Base-by-base conservation (phyloP, 768 basidiomycete genomes). In the Lyophyllum semitale region DNA sequence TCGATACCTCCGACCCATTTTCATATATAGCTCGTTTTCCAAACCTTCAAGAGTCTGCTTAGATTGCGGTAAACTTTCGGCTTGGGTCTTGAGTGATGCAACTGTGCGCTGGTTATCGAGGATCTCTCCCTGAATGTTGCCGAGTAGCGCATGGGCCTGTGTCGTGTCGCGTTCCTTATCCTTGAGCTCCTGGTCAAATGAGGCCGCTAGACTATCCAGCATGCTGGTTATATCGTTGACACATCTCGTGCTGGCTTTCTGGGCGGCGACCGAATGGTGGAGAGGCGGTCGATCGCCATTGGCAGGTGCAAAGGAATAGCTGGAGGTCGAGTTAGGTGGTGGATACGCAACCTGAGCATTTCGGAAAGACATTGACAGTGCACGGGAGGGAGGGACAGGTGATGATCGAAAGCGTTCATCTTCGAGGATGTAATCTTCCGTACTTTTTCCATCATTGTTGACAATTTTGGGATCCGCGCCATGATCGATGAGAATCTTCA, bases 381-480 rank as follows among this genome's bases (percentile, higher is more conserved):
- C 72, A 45, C 89, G 83, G 8, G 91, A 87, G 12, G 85, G 81
- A 7, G 92, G 87, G 0, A 85, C 82, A 2, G 95, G 95, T 7
- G 94, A 96, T 1, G 92, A 91, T 35, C 96, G 83, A 75, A 98
- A 98, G 45, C 95, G 85, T 70, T 98, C 97, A 68, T 99, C 97
- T 70, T 99, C 97, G 32, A 99, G 81, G 59, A 99, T 98, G 66
- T 98, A 99, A 68, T 98, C 97, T 72, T 99, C 96, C 2, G 97
- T 91, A 56, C 88, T 95, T 76, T 98, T 98, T 45, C 93, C 92
- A 63, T 99, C 97, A 53, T 88, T 82, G 67, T 99, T 99, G 57
- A 85, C 80, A 58, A 98, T 84, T 72, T 97, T 97, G 4, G 96
- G 95, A 68, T 98, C 92, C 0, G 94, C 97, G 7, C 94, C 95